phyloP scores from a whole-genome alignment of 108 stramenopile species.

The Conticribra guillardii region DNA sequence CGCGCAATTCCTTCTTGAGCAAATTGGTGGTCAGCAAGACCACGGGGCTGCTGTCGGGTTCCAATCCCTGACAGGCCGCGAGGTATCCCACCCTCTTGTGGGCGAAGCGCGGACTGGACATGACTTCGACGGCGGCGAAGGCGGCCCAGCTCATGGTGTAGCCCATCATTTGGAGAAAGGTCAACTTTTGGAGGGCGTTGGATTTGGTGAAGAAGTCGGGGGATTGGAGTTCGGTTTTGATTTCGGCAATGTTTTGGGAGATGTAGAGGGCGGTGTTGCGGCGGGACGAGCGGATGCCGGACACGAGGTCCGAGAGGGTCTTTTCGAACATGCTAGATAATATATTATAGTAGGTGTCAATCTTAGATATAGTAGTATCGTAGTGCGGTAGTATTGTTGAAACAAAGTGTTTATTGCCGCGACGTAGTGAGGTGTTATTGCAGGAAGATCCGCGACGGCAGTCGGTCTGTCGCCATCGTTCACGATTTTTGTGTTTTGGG shows the following conservation, averaged over 20 bases:
- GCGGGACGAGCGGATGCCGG: slow-evolving; percentile 97
- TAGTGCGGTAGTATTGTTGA: too few relatives aligned
- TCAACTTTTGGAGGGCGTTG: slow-evolving; percentile 97
- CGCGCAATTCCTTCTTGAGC: slow-evolving; percentile 94
- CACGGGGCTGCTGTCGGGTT: slow-evolving; percentile 89
- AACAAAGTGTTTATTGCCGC: too few relatives aligned
- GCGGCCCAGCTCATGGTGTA: slow-evolving; percentile 97
- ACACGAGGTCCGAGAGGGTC: slow-evolving; percentile 93
- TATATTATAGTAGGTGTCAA: too few relatives aligned
- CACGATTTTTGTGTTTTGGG: too few relatives aligned
- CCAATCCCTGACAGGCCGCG: slow-evolving; percentile 94
- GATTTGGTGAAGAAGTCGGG: slow-evolving; percentile 92
- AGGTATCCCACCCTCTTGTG: slow-evolving; percentile 96
- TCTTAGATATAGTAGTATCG: too few relatives aligned
- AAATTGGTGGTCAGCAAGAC: slow-evolving; percentile 97
- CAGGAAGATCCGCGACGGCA: too few relatives aligned
- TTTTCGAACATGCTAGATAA: slow-evolving; percentile 96
- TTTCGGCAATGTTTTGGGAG: slow-evolving; percentile 93
- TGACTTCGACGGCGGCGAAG: slow-evolving; percentile 95
- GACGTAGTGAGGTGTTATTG: too few relatives aligned
- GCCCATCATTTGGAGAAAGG: slow-evolving; percentile 98
- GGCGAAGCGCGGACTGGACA: slow-evolving; percentile 93
- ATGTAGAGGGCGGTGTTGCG: slow-evolving; percentile 94
- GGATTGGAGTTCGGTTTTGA: slow-evolving; percentile 93
- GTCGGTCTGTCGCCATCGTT: too few relatives aligned